A percentile compares a stretch with the other conserved stretches of the same genome.
Evolutionary conservation across 768 basidiomycete species (phyloP).

Genomic region (Tylopilus sp.): DNA sequence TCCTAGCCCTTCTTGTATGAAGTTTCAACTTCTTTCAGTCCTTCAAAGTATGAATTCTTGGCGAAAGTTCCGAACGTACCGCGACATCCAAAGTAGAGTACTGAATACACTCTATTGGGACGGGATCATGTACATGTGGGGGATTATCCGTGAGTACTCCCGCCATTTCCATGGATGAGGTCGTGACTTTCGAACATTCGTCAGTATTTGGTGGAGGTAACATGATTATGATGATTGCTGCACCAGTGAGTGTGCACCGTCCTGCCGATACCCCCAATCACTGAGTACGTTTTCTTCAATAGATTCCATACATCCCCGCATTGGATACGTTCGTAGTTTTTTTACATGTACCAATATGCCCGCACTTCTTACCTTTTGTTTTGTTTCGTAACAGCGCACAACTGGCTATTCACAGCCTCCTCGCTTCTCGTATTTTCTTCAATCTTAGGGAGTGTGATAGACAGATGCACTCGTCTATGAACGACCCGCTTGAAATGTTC

Average conservation of each 20-base stretch:
- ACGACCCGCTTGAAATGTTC: no score
- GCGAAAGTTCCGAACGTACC: constrained; percentile 23
- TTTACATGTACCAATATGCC: no score
- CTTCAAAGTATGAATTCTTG: constrained; percentile 24
- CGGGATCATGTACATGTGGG: constrained; percentile 26
- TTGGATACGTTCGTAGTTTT: no score
- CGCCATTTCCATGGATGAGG: not conserved
- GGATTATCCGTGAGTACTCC: constrained; percentile 15
- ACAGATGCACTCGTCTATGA: no score
- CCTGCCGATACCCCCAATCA: not conserved
- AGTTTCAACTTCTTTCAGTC: constrained; percentile 8
- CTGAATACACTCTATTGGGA: constrained; percentile 26
- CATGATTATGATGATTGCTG: constrained; percentile 13
- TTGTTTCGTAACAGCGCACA: no score
- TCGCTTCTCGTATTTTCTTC: no score
- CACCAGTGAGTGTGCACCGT: constrained; percentile 13
- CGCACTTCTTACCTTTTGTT: no score
- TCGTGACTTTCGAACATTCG: not conserved
- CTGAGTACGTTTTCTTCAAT: not conserved
- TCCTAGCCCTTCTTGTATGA: not conserved
- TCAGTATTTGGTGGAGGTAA: constrained; percentile 16
- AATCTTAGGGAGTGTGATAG: no score
- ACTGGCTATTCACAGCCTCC: no score
- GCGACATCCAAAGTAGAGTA: constrained; percentile 8
- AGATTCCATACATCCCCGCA: constrained; percentile 15